Percentiles rank a stretch among this genome's conserved stretches.
These are phyloP conservation scores for Naganishia vaughanmartiniae DNA, from an alignment of 768 basidiomycete species.

Conservation along the genomic window DNA sequence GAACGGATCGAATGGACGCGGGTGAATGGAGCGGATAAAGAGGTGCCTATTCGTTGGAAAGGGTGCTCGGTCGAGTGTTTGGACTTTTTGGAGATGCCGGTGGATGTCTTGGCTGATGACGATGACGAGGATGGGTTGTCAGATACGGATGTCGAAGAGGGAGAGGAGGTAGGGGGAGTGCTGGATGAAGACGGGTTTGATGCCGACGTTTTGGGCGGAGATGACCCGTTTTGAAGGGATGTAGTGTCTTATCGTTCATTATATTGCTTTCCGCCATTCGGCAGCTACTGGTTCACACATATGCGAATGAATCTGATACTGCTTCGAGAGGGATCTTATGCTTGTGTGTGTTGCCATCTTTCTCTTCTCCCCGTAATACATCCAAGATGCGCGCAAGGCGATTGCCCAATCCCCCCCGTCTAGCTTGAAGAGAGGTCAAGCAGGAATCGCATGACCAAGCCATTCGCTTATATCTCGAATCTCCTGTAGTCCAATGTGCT, in stretches of 20 bases:
- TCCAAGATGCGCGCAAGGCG: too few species aligned
- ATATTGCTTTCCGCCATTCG: too few species aligned
- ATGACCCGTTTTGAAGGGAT: conserved; percentile 7
- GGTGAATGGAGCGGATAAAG: conserved; percentile 34
- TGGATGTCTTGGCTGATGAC: conserved; percentile 31
- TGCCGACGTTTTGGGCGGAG: conserved; percentile 25
- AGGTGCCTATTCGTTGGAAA: conserved; percentile 42
- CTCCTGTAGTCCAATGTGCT: neutral
- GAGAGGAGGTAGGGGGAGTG: conserved; percentile 6
- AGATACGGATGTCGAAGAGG: conserved; percentile 33
- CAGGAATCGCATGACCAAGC: conserved; percentile 1
- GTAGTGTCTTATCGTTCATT: too few species aligned
- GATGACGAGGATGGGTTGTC: conserved; percentile 27
- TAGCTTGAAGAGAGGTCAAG: neutral
- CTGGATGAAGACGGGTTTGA: conserved; percentile 21
- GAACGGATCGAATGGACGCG: conserved; percentile 46
- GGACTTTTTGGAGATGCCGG: conserved; percentile 42
- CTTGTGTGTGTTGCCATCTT: too few species aligned
- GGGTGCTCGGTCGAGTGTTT: conserved; percentile 49
- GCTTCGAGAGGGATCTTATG: too few species aligned
- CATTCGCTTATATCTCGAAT: conserved; percentile 2
- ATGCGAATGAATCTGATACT: too few species aligned
- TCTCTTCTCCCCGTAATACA: too few species aligned
- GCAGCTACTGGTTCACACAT: too few species aligned
- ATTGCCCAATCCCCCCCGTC: too few species aligned